phyloP scores from a whole-genome alignment of 2,329 filamentous ascomycete species.

The Drechslerella stenobrocha region DNA sequence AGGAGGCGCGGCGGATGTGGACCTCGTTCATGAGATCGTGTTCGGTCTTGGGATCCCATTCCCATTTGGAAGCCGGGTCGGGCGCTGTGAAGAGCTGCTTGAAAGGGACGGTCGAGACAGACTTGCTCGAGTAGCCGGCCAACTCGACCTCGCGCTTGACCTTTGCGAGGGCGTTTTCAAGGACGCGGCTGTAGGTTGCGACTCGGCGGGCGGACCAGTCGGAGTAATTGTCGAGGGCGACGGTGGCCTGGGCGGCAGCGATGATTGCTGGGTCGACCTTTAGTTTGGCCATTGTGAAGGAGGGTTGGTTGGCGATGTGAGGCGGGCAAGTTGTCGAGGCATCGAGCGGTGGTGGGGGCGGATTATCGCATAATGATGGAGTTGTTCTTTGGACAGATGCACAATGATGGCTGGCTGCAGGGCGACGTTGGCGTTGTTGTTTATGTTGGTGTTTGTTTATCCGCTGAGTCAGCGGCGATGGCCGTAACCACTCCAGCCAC shows the following conservation, averaged over 20 bases:
- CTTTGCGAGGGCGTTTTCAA: conserved; percentile 40
- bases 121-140: conserved; percentile 25
- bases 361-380: background rate
- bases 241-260: conserved; percentile 19
- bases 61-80: conserved; percentile 32
- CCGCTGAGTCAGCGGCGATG: too few relatives aligned
- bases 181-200: conserved; percentile 38
- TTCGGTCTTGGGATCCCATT: conserved; percentile 43
- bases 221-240: conserved; percentile 22
- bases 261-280: conserved; percentile 26
- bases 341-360: background rate
- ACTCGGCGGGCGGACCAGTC: conserved; percentile 40
- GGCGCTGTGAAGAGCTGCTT: conserved; percentile 30
- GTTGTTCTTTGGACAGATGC: too few relatives aligned
- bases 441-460: too few relatives aligned
- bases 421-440: too few relatives aligned
- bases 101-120: conserved; percentile 27
- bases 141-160: conserved; percentile 39
- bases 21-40: conserved; percentile 23
- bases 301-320: background rate
- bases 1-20: background rate
- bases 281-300: conserved; percentile 12
- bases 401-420: too few relatives aligned
- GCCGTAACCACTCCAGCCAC: conserved; percentile 5
- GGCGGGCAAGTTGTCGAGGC: conserved; percentile 4